Base-by-base conservation (phyloP, 805 yeast genomes). In the Cyberlindnera xishuangbannaensis region DNA sequence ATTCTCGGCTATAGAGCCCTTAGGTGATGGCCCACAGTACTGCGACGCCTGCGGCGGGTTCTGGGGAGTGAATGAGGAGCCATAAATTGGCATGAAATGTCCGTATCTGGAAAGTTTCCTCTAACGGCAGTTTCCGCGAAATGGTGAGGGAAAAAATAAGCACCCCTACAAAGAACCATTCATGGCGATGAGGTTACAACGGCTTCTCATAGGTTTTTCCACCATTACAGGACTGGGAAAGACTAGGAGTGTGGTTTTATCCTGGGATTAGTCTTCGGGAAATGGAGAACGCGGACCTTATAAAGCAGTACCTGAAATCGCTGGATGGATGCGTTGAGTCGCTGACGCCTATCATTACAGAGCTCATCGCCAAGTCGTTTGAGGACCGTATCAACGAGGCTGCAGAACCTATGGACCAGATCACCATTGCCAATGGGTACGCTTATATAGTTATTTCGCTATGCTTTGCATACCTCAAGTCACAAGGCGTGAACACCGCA, bases 391-490 rank as follows among this genome's bases (percentile, higher is more conserved):
- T 57, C 1, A 45, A 54, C 19, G 27, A 35, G 38, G 52, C 34
- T 27, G 31, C 39, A 1, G 42, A 42, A 16, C 44, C 44, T 8
- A 9, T 57, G 15, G 57, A 59, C n/a, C 52, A 56, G 35, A 54
- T 58, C 2, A 25, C 31, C 5, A 22, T 31, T 20, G 21, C 38
- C 12, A 41, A 41, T 18, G 40, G 39, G 4, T 37, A 37, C 16
- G 40, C 41, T 5, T 41, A 79, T 53, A 61, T 73, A 2, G 45
- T 78, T 18, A 62, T 75, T 8, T 76, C 86, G 0, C 48, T 76
- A 15, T 59, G 76, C 35, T 79, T 71, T 54, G 69, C 81, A 5
- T 73, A 76, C 47, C 53, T 81, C 37, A 77, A 81, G 43, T 50
- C 76, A 0, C 58, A 58, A 12, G 90, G 90, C 1, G 55, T 65